Conservation (phyloP, 1,284 basidiomycete species). For the Ganoderma lingzhi region DNA sequence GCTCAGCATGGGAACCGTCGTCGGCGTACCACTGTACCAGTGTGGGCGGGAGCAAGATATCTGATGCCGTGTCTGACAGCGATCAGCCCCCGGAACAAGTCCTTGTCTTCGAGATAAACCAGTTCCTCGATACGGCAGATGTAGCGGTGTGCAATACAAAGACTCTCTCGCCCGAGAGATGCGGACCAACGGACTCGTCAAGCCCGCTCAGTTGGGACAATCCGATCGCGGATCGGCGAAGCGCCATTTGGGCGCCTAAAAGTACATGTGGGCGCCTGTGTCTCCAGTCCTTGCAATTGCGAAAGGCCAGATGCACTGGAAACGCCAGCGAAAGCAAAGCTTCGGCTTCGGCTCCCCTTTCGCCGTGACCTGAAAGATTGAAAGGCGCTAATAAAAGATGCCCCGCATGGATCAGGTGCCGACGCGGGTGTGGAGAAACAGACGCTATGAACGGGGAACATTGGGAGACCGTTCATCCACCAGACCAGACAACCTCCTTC, state of each 20-base stretch:
- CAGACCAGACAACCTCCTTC: neutral
- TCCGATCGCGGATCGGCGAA: conserved; percentile 2
- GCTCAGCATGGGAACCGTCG: neutral
- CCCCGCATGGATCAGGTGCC: neutral
- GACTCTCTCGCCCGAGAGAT: neutral
- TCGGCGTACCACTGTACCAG: neutral
- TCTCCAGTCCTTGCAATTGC: neutral
- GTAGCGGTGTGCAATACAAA: neutral
- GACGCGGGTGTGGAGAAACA: neutral
- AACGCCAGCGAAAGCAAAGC: neutral
- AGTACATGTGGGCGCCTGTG: neutral
- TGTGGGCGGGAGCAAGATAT: neutral
- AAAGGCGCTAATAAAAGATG: neutral
- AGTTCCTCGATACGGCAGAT: neutral
- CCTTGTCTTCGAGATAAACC: neutral
- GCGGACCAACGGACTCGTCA: conserved; percentile 1
- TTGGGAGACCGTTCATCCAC: neutral
- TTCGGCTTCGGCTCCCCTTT: neutral
- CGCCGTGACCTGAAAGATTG: neutral
- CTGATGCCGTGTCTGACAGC: neutral
- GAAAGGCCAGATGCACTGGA: neutral
- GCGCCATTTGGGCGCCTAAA: conserved; percentile 6
- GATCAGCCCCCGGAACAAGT: conserved; percentile 1
- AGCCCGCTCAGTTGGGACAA: conserved; percentile 6
- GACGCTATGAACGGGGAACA: neutral